Conservation (phyloP, 139 green algal genomes). For the Volvox africanus region DNA sequence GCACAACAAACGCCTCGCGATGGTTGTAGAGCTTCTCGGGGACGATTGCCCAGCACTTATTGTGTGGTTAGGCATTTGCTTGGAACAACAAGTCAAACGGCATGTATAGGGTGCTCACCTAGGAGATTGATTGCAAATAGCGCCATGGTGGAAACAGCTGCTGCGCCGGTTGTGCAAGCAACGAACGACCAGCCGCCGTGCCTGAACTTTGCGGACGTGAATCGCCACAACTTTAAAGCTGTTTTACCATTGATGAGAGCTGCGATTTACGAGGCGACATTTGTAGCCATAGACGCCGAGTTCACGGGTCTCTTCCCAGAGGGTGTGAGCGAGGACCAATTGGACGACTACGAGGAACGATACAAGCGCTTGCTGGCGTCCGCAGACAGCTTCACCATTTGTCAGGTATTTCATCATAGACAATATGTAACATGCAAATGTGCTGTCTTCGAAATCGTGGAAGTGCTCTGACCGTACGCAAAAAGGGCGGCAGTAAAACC, state of each 20-base stretch:
- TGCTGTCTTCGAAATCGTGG: too few relatives aligned
- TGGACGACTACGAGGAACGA: slow-evolving; percentile 56
- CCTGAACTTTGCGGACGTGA: slow-evolving; percentile 66
- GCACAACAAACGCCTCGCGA: too few relatives aligned
- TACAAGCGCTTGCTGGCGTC: slow-evolving; percentile 29
- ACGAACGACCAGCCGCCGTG: not conserved
- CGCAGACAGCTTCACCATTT: slow-evolving; percentile 70
- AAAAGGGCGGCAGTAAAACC: too few relatives aligned
- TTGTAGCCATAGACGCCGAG: slow-evolving; percentile 79
- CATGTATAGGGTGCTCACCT: not conserved
- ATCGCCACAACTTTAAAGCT: slow-evolving; percentile 74
- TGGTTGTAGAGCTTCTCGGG: not conserved
- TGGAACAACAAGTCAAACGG: not conserved
- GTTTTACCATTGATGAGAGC: slow-evolving; percentile 67
- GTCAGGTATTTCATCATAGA: slow-evolving; percentile 64
- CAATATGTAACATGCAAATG: too few relatives aligned
- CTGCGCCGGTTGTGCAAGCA: not conserved
- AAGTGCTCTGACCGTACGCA: too few relatives aligned
- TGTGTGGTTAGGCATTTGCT: not conserved
- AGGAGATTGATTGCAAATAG: not conserved
- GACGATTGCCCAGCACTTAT: not conserved
- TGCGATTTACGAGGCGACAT: slow-evolving; percentile 57
- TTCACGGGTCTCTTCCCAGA: slow-evolving; percentile 73
- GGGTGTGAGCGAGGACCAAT: slow-evolving; percentile 16
- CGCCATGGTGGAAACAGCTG: not conserved